phyloP scores from a whole-genome alignment of 2,329 filamentous ascomycete species.

The Westerdykella sp. region DNA sequence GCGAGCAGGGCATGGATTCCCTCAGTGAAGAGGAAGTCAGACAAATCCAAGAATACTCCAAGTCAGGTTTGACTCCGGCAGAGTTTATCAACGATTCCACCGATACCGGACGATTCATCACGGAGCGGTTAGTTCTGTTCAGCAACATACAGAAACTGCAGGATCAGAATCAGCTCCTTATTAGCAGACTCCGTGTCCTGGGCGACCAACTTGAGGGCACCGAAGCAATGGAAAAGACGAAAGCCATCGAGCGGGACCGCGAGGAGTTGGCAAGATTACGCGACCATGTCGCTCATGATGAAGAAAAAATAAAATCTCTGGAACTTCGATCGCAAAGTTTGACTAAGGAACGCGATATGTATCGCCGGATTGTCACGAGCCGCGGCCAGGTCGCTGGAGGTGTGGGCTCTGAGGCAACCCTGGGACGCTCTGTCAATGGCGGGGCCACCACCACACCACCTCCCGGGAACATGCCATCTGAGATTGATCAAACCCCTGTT shows the following conservation, averaged over 20 bases:
- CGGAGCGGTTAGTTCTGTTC: slow-evolving; percentile 82
- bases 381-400: slow-evolving; percentile 49
- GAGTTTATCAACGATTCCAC: slow-evolving; percentile 59
- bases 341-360: slow-evolving; percentile 94
- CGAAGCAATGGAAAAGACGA: slow-evolving; percentile 62
- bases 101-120: slow-evolving; percentile 83
- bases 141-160: slow-evolving; percentile 79
- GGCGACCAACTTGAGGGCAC: slow-evolving; percentile 88
- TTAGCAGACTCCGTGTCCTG: slow-evolving; percentile 75
- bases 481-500: slow-evolving; percentile 43
- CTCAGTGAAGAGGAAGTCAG: slow-evolving; percentile 59
- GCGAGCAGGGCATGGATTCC: slow-evolving; percentile 69
- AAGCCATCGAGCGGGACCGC: slow-evolving; percentile 50
- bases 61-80: slow-evolving; percentile 69
- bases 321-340: slow-evolving; percentile 84
- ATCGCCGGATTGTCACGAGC: slow-evolving; percentile 86
- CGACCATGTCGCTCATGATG: slow-evolving; percentile 67
- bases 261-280: slow-evolving; percentile 69
- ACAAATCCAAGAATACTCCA: slow-evolving; percentile 55
- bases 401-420: slow-evolving; percentile 45
- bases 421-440: not conserved
- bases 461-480: slow-evolving; percentile 31
- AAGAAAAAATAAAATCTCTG: slow-evolving; percentile 79
- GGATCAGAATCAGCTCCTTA: slow-evolving; percentile 76
- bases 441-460: slow-evolving; percentile 37